Evolutionary conservation across 1,139 yeast species (phyloP).

Genomic region (Suhomyces maxii): DNA sequence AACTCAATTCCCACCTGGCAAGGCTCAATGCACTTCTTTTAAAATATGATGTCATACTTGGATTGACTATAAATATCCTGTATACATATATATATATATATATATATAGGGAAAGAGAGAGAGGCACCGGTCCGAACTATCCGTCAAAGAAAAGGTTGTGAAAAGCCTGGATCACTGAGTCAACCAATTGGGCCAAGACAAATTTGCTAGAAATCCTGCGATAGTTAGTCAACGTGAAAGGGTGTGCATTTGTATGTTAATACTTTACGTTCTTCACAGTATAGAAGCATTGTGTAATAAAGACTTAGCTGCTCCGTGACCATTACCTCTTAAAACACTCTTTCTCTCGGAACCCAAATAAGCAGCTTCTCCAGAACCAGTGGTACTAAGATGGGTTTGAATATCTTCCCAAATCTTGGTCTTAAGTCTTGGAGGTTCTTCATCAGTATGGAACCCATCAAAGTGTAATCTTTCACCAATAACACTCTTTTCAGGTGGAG

Average conservation of each 20-base stretch:
- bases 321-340: conserved; percentile 7
- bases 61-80: no score
- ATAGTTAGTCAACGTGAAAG: not conserved
- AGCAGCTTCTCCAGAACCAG: conserved; percentile 25
- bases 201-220: no score
- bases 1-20: no score
- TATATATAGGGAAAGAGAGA: no score
- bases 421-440: conserved; percentile 30
- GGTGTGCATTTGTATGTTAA: not conserved
- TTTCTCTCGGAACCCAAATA: conserved; percentile 16
- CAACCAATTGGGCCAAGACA: no score
- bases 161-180: no score
- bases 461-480: conserved; percentile 36
- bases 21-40: no score
- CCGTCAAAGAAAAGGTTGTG: no score
- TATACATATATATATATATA: no score
- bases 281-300: conserved; percentile 1
- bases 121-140: no score
- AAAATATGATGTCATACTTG: no score
- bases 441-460: conserved; percentile 18
- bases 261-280: not conserved
- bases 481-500: conserved; percentile 21
- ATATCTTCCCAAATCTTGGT: conserved; percentile 36
- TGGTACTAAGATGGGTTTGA: conserved; percentile 28
- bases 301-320: conserved; percentile 6